Percentiles rank a stretch among this genome's conserved stretches.
These are phyloP conservation scores for Sclerotinia trifoliorum DNA, from an alignment of 2,329 filamentous ascomycete genomes.

Conservation along the genomic window DNA sequence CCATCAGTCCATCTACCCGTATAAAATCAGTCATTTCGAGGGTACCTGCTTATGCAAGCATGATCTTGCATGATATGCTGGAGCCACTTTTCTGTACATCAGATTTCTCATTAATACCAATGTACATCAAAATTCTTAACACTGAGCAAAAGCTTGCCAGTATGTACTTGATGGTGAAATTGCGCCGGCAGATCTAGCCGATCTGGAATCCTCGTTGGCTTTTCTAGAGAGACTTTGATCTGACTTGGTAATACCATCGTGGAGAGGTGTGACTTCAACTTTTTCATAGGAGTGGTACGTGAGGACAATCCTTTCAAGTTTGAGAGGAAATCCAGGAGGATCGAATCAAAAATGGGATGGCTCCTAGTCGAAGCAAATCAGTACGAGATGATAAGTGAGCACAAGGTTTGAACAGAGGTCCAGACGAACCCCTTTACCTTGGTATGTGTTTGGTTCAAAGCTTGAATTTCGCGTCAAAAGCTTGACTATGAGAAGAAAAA, in stretches of 20 bases:
- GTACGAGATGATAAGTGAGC: background rate
- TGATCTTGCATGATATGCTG: background rate
- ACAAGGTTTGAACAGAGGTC: background rate
- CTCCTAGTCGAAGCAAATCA: background rate
- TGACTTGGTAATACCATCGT: background rate
- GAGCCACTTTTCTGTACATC: background rate
- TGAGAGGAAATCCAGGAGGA: background rate
- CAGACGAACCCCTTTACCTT: background rate
- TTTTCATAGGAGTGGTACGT: background rate
- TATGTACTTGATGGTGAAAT: background rate
- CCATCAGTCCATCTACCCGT: background rate
- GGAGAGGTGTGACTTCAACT: no score
- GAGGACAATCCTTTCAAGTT: background rate
- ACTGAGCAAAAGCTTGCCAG: background rate
- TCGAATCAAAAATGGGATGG: background rate
- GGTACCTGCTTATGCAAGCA: background rate
- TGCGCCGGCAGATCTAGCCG: background rate
- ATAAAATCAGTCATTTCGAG: background rate
- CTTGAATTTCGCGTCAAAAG: background rate
- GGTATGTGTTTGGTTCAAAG: background rate
- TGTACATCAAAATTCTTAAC: background rate
- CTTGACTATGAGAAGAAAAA: background rate
- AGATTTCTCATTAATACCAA: background rate
- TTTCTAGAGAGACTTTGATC: background rate
- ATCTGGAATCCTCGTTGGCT: background rate